Conservation (phyloP, 305 asterid genomes). For the Caryopteris hybrid region DNA sequence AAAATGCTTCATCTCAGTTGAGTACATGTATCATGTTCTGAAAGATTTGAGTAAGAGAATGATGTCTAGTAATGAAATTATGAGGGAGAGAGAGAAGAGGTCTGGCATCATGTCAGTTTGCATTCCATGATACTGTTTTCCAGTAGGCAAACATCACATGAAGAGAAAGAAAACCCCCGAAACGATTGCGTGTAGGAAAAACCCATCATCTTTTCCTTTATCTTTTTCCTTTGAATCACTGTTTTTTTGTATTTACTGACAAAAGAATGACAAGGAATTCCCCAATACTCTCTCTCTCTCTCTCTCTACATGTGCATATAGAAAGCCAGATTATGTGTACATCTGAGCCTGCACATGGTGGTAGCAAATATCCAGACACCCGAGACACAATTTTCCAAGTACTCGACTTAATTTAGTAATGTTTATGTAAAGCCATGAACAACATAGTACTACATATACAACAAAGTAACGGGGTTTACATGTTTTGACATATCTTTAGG, state of each 20-base stretch:
- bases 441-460: too few relatives aligned
- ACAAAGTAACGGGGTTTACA: neutral
- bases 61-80: neutral
- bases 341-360: conserved; percentile 10
- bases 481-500: conserved; percentile 32
- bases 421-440: neutral
- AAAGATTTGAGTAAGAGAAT: neutral
- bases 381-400: neutral
- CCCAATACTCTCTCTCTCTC: conserved; percentile 16
- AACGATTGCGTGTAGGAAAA: conserved; percentile 11
- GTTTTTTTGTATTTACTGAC: conserved; percentile 47
- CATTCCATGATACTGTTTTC: conserved; percentile 16
- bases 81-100: neutral
- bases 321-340: neutral
- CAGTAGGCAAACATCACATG: conserved; percentile 4
- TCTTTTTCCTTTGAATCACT: conserved; percentile 31
- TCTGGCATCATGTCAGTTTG: neutral
- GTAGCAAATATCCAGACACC: neutral
- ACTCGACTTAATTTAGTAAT: neutral
- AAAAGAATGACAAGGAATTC: conserved; percentile 31
- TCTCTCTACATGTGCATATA: neutral
- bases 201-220: conserved; percentile 24
- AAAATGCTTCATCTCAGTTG: neutral
- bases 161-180: neutral
- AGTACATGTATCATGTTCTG: too few relatives aligned